Evolutionary conservation across 163 green algal genomes (phyloP).

Genomic region (Scenedesmus sp.): DNA sequence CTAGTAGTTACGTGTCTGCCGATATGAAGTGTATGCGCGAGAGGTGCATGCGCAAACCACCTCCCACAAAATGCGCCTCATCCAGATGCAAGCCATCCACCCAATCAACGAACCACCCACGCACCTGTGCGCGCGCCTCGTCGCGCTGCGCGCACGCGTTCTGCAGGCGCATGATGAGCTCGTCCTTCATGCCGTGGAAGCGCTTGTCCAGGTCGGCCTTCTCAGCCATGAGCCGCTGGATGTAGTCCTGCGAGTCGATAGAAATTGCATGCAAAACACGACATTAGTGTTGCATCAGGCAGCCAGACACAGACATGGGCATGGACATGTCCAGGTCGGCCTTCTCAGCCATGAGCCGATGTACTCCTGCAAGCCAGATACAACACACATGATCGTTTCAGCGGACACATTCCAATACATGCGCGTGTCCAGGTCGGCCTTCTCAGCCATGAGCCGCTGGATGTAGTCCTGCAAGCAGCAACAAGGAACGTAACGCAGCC

Average conservation of each 20-base stretch:
- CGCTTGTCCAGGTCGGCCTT: slow-evolving; percentile 56
- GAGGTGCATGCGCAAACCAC: neutral
- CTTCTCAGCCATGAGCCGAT: too few species aligned
- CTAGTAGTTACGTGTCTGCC: neutral
- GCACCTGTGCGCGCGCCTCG: slow-evolving; percentile 82
- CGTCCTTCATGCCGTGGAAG: slow-evolving; percentile 70
- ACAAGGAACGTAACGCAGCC: too few species aligned
- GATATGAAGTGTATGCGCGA: neutral
- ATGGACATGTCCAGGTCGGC: neutral
- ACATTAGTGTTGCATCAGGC: neutral
- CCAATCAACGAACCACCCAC: slow-evolving; percentile 39
- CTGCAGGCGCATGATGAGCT: slow-evolving; percentile 83
- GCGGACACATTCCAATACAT: neutral
- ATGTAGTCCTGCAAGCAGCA: slow-evolving; percentile 70
- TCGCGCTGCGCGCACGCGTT: slow-evolving; percentile 92
- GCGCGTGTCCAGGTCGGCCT: slow-evolving; percentile 36
- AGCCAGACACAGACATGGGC: neutral
- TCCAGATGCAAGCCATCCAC: too few species aligned
- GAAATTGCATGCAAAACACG: neutral
- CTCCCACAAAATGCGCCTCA: neutral
- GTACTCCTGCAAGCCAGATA: too few species aligned
- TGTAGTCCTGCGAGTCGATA: slow-evolving; percentile 70
- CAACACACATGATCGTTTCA: too few species aligned
- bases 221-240: slow-evolving; percentile 85
- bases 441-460: slow-evolving; percentile 78